Evolutionary conservation across 176 grass and related monocot species (phyloP).

Genomic region (Phyllostachys edulis): DNA sequence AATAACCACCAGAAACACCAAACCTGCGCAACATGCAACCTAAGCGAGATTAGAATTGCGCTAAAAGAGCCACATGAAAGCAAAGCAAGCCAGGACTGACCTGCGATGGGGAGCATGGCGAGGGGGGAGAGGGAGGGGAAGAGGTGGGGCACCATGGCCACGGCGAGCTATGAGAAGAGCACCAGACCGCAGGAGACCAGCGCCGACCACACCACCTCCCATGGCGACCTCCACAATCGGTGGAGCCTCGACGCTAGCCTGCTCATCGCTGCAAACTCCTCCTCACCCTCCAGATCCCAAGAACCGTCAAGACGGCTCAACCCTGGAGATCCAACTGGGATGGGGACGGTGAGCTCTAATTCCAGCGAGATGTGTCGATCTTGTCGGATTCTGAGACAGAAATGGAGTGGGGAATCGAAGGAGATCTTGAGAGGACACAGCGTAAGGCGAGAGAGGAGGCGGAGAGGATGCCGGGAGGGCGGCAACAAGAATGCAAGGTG

Average conservation of each 20-base stretch:
- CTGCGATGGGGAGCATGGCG: conserved; percentile 84
- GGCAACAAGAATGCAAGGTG: too few relatives aligned
- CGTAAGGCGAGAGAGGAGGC: too few relatives aligned
- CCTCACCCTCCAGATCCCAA: conserved; percentile 20
- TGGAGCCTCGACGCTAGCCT: conserved; percentile 59
- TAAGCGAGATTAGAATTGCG: conserved; percentile 1
- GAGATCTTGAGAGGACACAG: too few relatives aligned
- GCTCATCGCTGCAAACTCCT: conserved; percentile 18
- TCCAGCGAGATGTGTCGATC: too few relatives aligned
- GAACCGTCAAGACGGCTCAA: too few relatives aligned
- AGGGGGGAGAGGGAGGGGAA: conserved; percentile 71
- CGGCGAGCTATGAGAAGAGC: conserved; percentile 65
- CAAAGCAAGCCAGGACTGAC: conserved; percentile 22
- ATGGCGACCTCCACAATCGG: conserved; percentile 57
- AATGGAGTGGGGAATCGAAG: too few relatives aligned
- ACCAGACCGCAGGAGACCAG: conserved; percentile 63
- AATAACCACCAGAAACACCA: conserved; percentile 66
- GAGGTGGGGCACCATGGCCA: conserved; percentile 74
- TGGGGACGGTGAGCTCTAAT: too few relatives aligned
- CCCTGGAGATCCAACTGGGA: too few relatives aligned
- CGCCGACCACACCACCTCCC: conserved; percentile 60
- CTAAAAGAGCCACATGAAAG: neutral
- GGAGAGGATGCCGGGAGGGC: too few relatives aligned
- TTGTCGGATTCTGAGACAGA: too few relatives aligned
- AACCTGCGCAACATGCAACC: conserved; percentile 41